Base-by-base conservation (phyloP, 352 stramenopile genomes). In the Pythium folliculosum region DNA sequence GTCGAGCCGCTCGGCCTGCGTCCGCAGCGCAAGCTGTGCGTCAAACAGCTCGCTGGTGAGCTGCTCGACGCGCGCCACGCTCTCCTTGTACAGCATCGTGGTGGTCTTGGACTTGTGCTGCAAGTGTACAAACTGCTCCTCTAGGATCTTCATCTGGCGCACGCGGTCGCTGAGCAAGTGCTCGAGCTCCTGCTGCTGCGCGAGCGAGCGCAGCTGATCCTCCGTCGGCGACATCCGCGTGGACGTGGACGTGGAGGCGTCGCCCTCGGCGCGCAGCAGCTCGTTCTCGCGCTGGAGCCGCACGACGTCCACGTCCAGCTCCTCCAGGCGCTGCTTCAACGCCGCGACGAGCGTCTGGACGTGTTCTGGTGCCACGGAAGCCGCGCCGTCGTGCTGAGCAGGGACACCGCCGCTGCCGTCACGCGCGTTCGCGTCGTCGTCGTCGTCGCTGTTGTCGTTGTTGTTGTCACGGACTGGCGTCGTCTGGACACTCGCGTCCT, bases 221-320 rank as follows among this genome's bases (percentile, higher is more conserved):
- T 52, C 22, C 19, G 45, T 52, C 3, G 37, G 37, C 14, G 37
- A 1, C 10, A 17, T 13, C 37, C 3, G 27, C 2, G 27, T 32
- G 5, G n/a, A n/a, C 35, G 2, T 32, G 27, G 27, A 32, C 27
- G 27, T 5, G 27, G 27, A 32, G 27, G 27, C 27, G 27, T 32
- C 27, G 27, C 27, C 27, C 14, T 47, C 40, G 0, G 19, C 25
- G 3, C 76, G 74, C 32, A 91, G 62, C 25, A 89, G 60, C 35
- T 83, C 73, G 47, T 91, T 91, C 60, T 91, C 79, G 27, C 82
- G 67, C 1, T 61, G 70, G 12, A 91, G 62, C 5, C 81, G 70
- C 16, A 70, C 67, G 17, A 91, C 43, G 48, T 85, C 76, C 14
- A 85, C 52, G 32, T 88, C 80, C 16, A 91, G 50, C 8, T 78